Percentiles rank a stretch among this genome's conserved stretches.
These are phyloP conservation scores for Primulina huaijiensis DNA, from an alignment of 257 asterid genomes.

Conservation along the genomic window DNA sequence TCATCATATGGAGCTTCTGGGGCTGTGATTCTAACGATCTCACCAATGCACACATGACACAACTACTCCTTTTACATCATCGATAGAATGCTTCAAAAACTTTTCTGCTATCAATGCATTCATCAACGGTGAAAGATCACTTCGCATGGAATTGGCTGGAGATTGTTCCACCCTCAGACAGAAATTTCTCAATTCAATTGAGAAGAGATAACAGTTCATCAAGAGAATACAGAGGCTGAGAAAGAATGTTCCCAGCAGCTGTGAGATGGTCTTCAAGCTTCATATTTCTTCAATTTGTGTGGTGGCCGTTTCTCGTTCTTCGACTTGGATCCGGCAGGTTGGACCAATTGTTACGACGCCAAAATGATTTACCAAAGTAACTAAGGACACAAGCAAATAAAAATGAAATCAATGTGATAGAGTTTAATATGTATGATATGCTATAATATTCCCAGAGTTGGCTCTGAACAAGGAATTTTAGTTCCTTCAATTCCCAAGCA, in stretches of 20 bases:
- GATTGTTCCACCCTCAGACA: conserved; percentile 92
- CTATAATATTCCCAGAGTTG: too few species aligned
- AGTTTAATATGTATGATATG: too few species aligned
- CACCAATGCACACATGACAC: conserved; percentile 82
- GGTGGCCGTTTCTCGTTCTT: too few species aligned
- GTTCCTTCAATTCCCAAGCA: too few species aligned
- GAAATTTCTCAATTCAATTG: conserved; percentile 55
- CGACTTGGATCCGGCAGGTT: too few species aligned
- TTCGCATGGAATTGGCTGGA: conserved; percentile 62
- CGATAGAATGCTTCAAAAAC: conserved; percentile 66
- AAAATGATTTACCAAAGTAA: too few species aligned
- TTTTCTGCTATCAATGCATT: conserved; percentile 55
- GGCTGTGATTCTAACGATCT: conserved; percentile 95
- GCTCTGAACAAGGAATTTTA: too few species aligned
- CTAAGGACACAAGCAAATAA: too few species aligned
- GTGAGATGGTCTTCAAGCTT: conserved; percentile 53
- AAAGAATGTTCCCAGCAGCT: conserved; percentile 45
- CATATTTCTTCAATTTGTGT: too few species aligned
- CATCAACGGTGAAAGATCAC: conserved; percentile 64
- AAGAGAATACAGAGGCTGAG: conserved; percentile 52
- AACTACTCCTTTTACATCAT: conserved; percentile 73
- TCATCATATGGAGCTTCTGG: conserved; percentile 88
- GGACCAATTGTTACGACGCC: too few species aligned
- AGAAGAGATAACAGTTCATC: conserved; percentile 69
- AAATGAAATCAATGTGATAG: too few species aligned